A percentile compares a stretch with the other conserved stretches of the same genome.
Evolutionary conservation across 441 rosid genomes (phyloP).

Genomic region (Aquilaria agallochum): DNA sequence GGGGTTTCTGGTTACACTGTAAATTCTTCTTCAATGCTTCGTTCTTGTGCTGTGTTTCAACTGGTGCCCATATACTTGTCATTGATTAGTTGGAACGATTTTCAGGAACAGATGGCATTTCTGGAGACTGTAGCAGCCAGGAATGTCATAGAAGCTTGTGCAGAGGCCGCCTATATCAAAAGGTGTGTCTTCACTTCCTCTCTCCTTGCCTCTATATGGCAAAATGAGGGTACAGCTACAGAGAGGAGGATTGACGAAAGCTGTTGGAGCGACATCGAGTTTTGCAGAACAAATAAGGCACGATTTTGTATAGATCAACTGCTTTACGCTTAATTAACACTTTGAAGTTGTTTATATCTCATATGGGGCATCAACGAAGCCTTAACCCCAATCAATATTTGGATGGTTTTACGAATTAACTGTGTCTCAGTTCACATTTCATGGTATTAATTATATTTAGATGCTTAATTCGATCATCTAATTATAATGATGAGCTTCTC

Average conservation of each 20-base stretch:
- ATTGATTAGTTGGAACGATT: neutral
- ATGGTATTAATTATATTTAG: too few species aligned
- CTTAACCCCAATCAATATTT: too few species aligned
- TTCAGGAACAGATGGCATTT: conserved; percentile 32
- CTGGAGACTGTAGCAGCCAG: conserved; percentile 31
- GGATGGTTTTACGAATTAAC: too few species aligned
- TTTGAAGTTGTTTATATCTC: too few species aligned
- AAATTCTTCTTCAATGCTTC: neutral
- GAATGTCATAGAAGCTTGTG: conserved; percentile 39
- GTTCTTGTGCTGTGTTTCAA: neutral
- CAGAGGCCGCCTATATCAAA: conserved; percentile 25
- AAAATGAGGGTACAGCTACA: neutral
- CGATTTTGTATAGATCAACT: neutral
- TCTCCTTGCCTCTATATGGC: conserved; percentile 37
- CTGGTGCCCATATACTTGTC: neutral
- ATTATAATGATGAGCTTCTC: too few species aligned
- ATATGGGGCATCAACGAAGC: too few species aligned
- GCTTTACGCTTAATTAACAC: neutral
- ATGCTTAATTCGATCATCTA: too few species aligned
- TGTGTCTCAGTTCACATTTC: too few species aligned
- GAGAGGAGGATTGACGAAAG: conserved; percentile 18
- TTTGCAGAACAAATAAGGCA: conserved; percentile 39
- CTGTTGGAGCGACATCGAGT: conserved; percentile 33
- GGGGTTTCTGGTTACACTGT: conserved; percentile 38
- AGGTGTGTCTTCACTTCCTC: conserved; percentile 39